Evolutionary conservation across 1,284 basidiomycete genomes (phyloP).

Genomic region (Fomitopsis palustris): DNA sequence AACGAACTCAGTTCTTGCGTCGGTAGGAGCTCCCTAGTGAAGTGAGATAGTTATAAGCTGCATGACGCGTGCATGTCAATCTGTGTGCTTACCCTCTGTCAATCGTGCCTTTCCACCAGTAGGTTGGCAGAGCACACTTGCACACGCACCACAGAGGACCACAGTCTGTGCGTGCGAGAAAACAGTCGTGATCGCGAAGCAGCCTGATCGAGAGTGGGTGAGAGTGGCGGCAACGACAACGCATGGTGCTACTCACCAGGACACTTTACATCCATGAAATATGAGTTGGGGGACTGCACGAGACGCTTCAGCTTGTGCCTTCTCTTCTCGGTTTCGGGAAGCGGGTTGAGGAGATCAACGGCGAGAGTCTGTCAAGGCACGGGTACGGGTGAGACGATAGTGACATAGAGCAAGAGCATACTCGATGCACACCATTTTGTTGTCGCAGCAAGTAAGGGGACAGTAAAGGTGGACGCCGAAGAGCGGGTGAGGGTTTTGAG

Average conservation of each 20-base stretch:
- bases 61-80: constrained; percentile 14
- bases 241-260: constrained; percentile 61
- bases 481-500: constrained; percentile 24
- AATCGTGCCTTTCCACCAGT: constrained; percentile 98
- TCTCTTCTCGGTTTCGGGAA: constrained; percentile 81
- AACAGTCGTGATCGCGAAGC: constrained; percentile 93
- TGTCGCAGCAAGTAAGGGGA: constrained; percentile 13
- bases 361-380: constrained; percentile 78
- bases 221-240: not conserved
- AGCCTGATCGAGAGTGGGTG: constrained; percentile 49
- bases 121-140: constrained; percentile 95
- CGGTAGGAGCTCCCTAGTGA: constrained; percentile 79
- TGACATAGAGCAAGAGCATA: not conserved
- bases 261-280: constrained; percentile 99
- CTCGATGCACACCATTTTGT: constrained; percentile 26
- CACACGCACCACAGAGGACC: constrained; percentile 90
- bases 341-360: constrained; percentile 97
- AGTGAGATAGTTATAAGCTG: constrained; percentile 4
- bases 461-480: constrained; percentile 18
- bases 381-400: not conserved
- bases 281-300: constrained; percentile 96
- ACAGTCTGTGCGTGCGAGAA: constrained; percentile 96
- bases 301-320: constrained; percentile 99
- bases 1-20: constrained; percentile 68
- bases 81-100: constrained; percentile 89